Conservation (phyloP, 2,329 filamentous ascomycete species). For the Penicillium sp. region DNA sequence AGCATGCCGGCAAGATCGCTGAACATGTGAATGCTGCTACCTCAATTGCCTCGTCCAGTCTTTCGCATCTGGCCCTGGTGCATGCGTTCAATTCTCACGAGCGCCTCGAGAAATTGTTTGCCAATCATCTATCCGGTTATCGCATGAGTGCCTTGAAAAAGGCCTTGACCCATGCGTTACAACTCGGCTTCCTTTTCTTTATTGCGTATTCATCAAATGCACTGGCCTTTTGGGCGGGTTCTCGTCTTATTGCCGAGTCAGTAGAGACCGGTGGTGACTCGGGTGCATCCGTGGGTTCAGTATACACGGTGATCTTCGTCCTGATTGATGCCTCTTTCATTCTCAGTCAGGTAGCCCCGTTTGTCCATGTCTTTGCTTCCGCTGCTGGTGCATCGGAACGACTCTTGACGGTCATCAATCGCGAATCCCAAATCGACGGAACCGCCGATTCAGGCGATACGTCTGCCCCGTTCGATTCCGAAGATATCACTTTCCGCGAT, state of each 20-base stretch:
- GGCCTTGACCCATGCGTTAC: slow-evolving; percentile 50
- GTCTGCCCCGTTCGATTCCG: slow-evolving; percentile 12
- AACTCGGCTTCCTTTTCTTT: slow-evolving; percentile 59
- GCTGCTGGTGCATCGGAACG: slow-evolving; percentile 52
- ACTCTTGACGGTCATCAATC: slow-evolving; percentile 54
- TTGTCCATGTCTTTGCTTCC: slow-evolving; percentile 45
- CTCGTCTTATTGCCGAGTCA: slow-evolving; percentile 46
- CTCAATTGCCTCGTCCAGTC: slow-evolving; percentile 56
- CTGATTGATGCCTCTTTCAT: slow-evolving; percentile 37
- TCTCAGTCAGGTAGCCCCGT: slow-evolving; percentile 36
- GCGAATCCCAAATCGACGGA: slow-evolving; percentile 44
- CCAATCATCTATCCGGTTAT: slow-evolving; percentile 46
- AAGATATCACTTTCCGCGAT: slow-evolving; percentile 28
- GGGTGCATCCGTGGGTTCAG: slow-evolving; percentile 30
- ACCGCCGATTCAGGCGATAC: slow-evolving; percentile 26
- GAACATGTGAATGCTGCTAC: slow-evolving; percentile 53
- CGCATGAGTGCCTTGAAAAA: slow-evolving; percentile 53
- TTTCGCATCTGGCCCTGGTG: slow-evolving; percentile 56
- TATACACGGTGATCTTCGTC: slow-evolving; percentile 37
- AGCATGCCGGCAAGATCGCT: slow-evolving; percentile 45
- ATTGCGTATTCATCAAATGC: slow-evolving; percentile 62
- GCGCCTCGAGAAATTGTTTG: slow-evolving; percentile 55
- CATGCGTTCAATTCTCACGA: slow-evolving; percentile 58
- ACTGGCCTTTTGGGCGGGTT: slow-evolving; percentile 62
- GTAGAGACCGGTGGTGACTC: slow-evolving; percentile 12